Evolutionary conservation across 2,329 filamentous ascomycete genomes (phyloP), one percentile per base, ranked within the genome.

Genomic region (Beauveria brongniartii): DNA sequence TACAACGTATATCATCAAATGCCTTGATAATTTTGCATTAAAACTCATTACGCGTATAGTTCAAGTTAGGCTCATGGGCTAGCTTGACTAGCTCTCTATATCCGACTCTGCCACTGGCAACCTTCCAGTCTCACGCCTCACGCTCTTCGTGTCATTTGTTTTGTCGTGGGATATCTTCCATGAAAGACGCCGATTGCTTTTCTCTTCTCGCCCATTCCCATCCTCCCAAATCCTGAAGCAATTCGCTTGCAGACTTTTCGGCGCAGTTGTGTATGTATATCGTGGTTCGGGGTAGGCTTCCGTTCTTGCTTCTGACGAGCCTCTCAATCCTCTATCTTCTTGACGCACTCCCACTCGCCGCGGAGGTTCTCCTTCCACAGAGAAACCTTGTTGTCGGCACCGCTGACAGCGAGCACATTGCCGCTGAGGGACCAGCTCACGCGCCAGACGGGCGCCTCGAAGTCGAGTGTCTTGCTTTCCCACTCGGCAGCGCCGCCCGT

Each of bases 341-440:
- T 97, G 66, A 97, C 91, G 70, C 90, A 91, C 77, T 97, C 92
- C 94, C 94, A 99, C 72, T 96, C 91, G 60, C 94, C 94, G 73
- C 89, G 90, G 68, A 99, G 79, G 73, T 96, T 96, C 83, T 99
- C 94, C 83, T 97, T 99, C 93, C 93, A 99, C 74, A 99, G 76
- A 59, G 89, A 95, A 61, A 99, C 92, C 78, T 95, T 92, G 81
- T 99, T 99, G 77, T 99, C 93, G 28, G 89, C 91, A 44, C 91
- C 91, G 71, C 90, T 94, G 64, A 97, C 91, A 10, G 94, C 94
- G 68, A 99, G 81, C 22, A 97, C 92, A 73, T 99, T 99, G 57
- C 94, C 94, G 74, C 91, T 96, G 71, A 97, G 80, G 69, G 92
- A 96, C 94, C 94, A 99, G 81, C 91, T 97, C 51, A 97, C 94